Evolutionary conservation across 1,139 yeast species (phyloP).

Genomic region (Debaryomycetaceae sp.): DNA sequence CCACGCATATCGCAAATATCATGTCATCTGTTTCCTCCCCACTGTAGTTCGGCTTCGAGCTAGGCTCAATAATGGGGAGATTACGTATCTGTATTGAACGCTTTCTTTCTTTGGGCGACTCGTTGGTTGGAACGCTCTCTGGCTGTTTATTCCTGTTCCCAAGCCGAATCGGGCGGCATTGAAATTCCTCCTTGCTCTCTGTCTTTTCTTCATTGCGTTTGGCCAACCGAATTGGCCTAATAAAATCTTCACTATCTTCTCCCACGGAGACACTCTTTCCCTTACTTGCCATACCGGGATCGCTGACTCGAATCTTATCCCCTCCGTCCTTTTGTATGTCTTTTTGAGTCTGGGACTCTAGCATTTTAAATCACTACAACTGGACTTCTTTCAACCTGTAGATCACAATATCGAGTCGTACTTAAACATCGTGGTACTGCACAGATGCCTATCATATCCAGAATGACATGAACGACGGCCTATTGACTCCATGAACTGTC

Average conservation of each 20-base stretch:
- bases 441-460: background rate
- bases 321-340: background rate
- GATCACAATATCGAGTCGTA: background rate
- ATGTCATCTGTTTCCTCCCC: constrained; percentile 25
- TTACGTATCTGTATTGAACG: constrained; percentile 35
- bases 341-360: background rate
- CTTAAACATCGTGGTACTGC: background rate
- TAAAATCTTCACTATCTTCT: constrained; percentile 4
- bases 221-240: constrained; percentile 32
- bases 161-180: constrained; percentile 30
- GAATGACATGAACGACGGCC: too few relatives aligned
- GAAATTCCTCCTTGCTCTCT: constrained; percentile 21
- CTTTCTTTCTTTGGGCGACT: constrained; percentile 2
- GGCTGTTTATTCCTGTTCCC: constrained; percentile 15
- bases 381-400: background rate
- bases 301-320: background rate
- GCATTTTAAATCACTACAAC: background rate
- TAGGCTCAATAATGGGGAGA: constrained; percentile 27
- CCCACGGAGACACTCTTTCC: background rate
- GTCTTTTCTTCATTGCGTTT: constrained; percentile 20
- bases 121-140: constrained; percentile 1
- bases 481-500: too few relatives aligned
- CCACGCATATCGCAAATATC: constrained; percentile 82
- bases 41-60: constrained; percentile 4
- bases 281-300: background rate